Percentiles rank a stretch among this genome's conserved stretches.
Conservation (phyloP, 768 basidiomycete genomes). For the Lentinus brumalis region DNA sequence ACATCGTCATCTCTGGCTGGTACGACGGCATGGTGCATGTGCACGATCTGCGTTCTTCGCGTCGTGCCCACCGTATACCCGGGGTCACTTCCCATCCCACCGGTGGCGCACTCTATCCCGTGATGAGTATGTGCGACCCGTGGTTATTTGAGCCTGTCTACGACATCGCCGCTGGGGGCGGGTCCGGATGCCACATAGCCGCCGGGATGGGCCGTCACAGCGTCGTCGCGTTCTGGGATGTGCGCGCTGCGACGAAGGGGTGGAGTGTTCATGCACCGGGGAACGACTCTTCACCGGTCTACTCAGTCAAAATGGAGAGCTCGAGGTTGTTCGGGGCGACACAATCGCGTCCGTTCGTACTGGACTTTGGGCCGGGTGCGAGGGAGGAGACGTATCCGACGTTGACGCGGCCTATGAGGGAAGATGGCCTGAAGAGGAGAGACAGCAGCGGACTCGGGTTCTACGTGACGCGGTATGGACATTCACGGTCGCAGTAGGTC, state of each 20-base stretch:
- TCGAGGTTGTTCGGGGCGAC: conserved; percentile 80
- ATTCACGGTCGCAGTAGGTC: conserved; percentile 21
- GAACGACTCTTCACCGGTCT: conserved; percentile 79
- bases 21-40: conserved; percentile 75
- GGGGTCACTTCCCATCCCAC: conserved; percentile 11
- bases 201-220: conserved; percentile 79
- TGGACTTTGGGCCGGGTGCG: conserved; percentile 75
- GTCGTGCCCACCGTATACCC: conserved; percentile 20
- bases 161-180: conserved; percentile 74
- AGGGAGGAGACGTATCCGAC: conserved; percentile 54
- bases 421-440: conserved; percentile 38
- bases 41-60: conserved; percentile 68
- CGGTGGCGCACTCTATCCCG: conserved; percentile 49
- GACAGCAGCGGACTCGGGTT: conserved; percentile 46
- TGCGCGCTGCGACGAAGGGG: conserved; percentile 59
- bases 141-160: conserved; percentile 77
- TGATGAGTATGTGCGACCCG: conserved; percentile 64
- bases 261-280: conserved; percentile 84
- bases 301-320: conserved; percentile 71
- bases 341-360: conserved; percentile 74
- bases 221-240: conserved; percentile 82
- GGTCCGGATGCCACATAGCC: conserved; percentile 62
- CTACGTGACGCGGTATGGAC: conserved; percentile 51
- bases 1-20: conserved; percentile 80
- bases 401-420: conserved; percentile 22